Percentiles rank a stretch among this genome's conserved stretches.
These are phyloP conservation scores for Heterobasidion annosum DNA, from an alignment of 1,284 basidiomycete species.

Conservation along the genomic window DNA sequence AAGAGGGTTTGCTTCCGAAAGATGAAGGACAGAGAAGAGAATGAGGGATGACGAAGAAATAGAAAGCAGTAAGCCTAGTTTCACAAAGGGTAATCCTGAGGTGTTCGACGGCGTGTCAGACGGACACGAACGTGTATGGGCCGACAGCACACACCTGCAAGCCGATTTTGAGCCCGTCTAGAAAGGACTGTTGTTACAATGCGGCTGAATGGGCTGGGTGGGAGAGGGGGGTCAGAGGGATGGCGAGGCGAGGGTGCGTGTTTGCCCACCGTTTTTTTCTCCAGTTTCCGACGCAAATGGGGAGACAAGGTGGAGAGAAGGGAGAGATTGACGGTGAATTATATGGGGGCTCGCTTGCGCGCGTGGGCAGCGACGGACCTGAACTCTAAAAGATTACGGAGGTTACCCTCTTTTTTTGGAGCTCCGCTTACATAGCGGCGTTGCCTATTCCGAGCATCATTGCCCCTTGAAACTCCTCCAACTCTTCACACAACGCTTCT, in stretches of 20 bases:
- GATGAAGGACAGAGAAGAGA: constrained; percentile 50
- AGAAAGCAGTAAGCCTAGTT: constrained; percentile 50
- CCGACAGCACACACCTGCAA: constrained; percentile 39
- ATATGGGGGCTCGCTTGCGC: constrained; percentile 13
- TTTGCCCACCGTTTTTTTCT: constrained; percentile 19
- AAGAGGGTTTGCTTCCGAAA: constrained; percentile 30
- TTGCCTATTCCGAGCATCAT: constrained; percentile 3
- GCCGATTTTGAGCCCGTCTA: constrained; percentile 71
- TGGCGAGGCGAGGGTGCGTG: constrained; percentile 9
- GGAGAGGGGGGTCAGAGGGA: constrained; percentile 16
- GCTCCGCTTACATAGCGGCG: constrained; percentile 12
- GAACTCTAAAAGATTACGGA: constrained; percentile 33
- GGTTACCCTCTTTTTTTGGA: constrained; percentile 41
- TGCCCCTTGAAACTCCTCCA: constrained; percentile 17
- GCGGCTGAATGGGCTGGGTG: constrained; percentile 33
- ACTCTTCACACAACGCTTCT: neutral
- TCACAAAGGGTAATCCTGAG: constrained; percentile 55
- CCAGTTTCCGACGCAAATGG: constrained; percentile 20
- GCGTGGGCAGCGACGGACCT: constrained; percentile 2
- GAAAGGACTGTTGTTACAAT: constrained; percentile 71
- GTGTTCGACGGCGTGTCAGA: constrained; percentile 4
- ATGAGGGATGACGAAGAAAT: constrained; percentile 42
- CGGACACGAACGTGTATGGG: constrained; percentile 3
- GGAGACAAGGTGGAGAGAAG: constrained; percentile 7
- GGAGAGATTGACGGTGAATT: constrained; percentile 6